Evolutionary conservation across 2,329 filamentous ascomycete genomes (phyloP), one percentile per base, ranked within the genome.

Genomic region (Fusarium keratoplasticum): DNA sequence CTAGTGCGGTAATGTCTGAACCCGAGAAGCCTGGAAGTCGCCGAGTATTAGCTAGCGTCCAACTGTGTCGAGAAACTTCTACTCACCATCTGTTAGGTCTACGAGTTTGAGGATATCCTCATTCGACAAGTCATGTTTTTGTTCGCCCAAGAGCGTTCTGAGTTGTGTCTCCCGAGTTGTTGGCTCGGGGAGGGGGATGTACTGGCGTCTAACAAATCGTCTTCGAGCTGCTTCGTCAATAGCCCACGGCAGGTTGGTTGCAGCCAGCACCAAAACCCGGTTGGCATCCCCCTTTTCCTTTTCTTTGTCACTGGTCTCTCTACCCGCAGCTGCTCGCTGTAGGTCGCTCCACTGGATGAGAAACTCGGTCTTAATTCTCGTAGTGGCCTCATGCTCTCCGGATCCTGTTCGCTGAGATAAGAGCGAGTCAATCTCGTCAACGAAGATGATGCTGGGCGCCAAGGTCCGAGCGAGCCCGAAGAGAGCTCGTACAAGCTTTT

Each of bases 331-430:
- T 4, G 96, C 96, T 73, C 95, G 92, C 79, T 97, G 95, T 3
- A 99, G 85, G 80, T 98, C 95, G 67, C 94, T 96, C 96, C 96
- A 99, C 80, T 98, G 95, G 31, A 99, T 98, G 33, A 99, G 85
- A 77, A 99, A 99, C 80, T 99, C 96, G 0, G 96, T 99, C 84
- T 99, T 99, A 80, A 98, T 97, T 64, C 96, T 90, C 66, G 96
- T 89, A 1, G 95, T 97, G 1, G 96, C 95, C 83, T 99, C 96
- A 77, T 98, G 94, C 79, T 98, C 96, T 1, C 94, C 93, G 4
- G 92, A 92, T 0, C 94, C 94, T 8, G 93, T 94, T 61, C 96
- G 89, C 18, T 95, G 91, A 1, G 95, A 97, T 1, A 99, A 88
- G 0, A 99, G 86, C 1, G 95, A 98, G 81, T 99, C 96, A 72